Base-by-base conservation (phyloP, 106 monocot genomes). In the Phalaenopsis equestris region DNA sequence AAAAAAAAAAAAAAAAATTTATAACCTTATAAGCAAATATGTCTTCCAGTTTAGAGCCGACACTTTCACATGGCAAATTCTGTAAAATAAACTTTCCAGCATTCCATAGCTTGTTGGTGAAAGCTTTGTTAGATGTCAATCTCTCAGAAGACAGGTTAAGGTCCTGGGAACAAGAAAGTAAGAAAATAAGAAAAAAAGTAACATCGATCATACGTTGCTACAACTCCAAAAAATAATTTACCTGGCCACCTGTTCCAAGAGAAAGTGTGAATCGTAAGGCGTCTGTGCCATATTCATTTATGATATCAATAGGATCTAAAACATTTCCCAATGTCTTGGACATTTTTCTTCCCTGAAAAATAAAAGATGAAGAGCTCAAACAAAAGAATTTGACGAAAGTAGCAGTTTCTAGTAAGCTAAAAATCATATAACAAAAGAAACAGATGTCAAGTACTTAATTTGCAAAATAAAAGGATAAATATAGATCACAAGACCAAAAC, bases 61-160 rank as follows among this genome's bases (percentile, higher is more conserved):
- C 94, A 88, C 80, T 86, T 92, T 56, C 77, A 80, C 58, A 58
- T 75, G 97, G 97, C 81, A 98, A 77, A 89, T 94, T 98, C 83
- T 98, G 94, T 78, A 98, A 81, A 2, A 98, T 80, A 87, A 98
- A 98, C 78, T 94, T 98, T 76, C 98, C 94, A 82, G 94, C 98
- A 88, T 98, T 98, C 98, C 98, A 98, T 45, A 98, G 80, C 79
- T 98, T 98, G 79, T 98, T 98, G 2, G 94, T 98, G 81, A 98
- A 98, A 87, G 98, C 92, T 81, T 98, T 98, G 81, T 94, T 94
- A 47, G 94, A 87, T 42, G 82, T 83, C 76, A 98, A 87, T 83
- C 98, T 91, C 84, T 98, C 94, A 16, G 80, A 85, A 42, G 94
- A 94, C 8, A 98, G 81, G 83, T 94, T 98, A 72, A 98, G 90